These are phyloP conservation scores for Penicillium fimorum DNA, from an alignment of 495 filamentous ascomycete species.

Conservation along the genomic window DNA sequence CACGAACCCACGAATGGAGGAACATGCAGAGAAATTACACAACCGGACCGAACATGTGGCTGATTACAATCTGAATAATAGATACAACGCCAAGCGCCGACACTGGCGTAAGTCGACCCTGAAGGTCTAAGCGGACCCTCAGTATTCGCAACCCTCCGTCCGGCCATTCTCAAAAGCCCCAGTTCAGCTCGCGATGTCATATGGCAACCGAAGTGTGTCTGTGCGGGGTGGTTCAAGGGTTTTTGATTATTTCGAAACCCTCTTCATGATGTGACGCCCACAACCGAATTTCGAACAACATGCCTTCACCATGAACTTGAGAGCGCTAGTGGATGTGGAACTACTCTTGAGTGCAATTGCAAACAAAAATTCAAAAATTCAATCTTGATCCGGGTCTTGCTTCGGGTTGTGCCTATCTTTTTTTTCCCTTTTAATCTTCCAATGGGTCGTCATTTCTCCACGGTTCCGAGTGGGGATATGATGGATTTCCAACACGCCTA, in stretches of 20 bases:
- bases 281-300: constrained; percentile 17
- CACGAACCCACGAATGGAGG: constrained; percentile 3
- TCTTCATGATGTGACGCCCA: constrained; percentile 24
- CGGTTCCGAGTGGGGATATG: constrained; percentile 7
- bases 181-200: constrained; percentile 15
- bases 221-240: constrained; percentile 16
- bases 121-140: constrained; percentile 71
- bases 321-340: constrained; percentile 29
- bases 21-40: neutral
- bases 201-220: constrained; percentile 18
- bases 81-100: constrained; percentile 99
- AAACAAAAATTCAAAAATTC: constrained; percentile 10
- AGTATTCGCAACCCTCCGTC: constrained; percentile 14
- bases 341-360: constrained; percentile 20
- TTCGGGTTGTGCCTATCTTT: constrained; percentile 1
- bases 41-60: constrained; percentile 13
- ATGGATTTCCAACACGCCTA: neutral
- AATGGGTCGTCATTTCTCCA: neutral
- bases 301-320: constrained; percentile 17
- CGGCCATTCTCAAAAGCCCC: constrained; percentile 14
- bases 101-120: constrained; percentile 99
- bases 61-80: constrained; percentile 39
- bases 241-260: constrained; percentile 19
- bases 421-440: constrained; percentile 2
- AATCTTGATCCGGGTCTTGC: constrained; percentile 9